Percentiles rank a stretch among this genome's conserved stretches.
Conservation (phyloP, 176 grass and related monocot species). For the Dendrocalamus sinicus region DNA sequence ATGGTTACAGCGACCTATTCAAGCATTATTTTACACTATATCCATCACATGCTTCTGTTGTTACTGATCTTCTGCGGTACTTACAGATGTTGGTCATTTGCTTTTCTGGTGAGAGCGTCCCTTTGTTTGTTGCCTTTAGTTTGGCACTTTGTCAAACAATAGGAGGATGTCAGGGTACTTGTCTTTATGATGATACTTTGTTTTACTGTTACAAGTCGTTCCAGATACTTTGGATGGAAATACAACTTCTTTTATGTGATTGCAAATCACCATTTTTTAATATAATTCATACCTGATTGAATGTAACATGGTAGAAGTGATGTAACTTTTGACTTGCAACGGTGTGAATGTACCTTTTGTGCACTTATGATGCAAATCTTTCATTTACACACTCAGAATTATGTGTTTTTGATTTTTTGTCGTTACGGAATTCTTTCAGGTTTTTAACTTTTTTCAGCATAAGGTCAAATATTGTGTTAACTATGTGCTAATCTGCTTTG, state of each 20-base stretch:
- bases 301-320: neutral
- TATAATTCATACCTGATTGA: neutral
- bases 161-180: constrained; percentile 14
- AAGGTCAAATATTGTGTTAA: neutral
- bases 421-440: neutral
- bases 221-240: neutral
- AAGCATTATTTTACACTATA: neutral
- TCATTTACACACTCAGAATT: constrained; percentile 1
- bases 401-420: neutral
- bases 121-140: neutral
- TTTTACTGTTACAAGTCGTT: neutral
- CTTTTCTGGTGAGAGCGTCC: neutral
- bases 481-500: neutral
- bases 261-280: neutral
- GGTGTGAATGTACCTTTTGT: neutral
- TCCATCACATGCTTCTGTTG: neutral
- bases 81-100: neutral
- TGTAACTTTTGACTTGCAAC: neutral
- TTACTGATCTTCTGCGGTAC: neutral
- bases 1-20: neutral
- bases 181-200: neutral
- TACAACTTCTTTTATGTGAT: neutral
- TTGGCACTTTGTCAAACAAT: neutral
- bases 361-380: constrained; percentile 16
- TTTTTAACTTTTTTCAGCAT: constrained; percentile 24